Base-by-base conservation (phyloP, 148 eudicot species). In the Rhododendron ferrugineum region DNA sequence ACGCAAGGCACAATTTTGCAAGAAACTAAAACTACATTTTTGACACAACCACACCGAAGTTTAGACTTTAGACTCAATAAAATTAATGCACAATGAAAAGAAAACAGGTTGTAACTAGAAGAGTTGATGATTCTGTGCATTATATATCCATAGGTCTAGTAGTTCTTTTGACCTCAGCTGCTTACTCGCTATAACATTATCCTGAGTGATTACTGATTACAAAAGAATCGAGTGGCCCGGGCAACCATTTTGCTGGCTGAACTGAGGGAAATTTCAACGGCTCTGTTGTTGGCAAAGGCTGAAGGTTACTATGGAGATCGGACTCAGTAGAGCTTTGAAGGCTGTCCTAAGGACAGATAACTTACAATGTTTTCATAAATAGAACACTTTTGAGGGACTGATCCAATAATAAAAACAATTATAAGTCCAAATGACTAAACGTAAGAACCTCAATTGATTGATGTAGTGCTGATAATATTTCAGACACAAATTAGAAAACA, bases 371-470 rank as follows among this genome's bases (percentile, higher is more conserved):
- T 3, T 30, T 28, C 20, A 15, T 70, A 70, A 32, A 14, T 70
- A 70, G 18, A 37, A 28, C 30, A 40, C 52, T 62, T 32, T 30
- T 62, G 6, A 62, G 7, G 26, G 40, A 16, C 34, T 46, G 23
- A 37, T 36, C 32, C 20, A 2, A 23, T 32, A 42, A 20, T 14
- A n/a, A 36, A 68, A 68, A 40, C 23, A 42, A 42, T 26, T 46
- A 30, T 46, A 82, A 82, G 74, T 62, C 20, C 15, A 82, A 82
- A 81, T n/a, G 74, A 42, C n/a, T n/a, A 66, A 15, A 64, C n/a
- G 6, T 26, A 26, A 36, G 18, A 82, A 62, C 20, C 46, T 81
- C 32, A 81, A 20, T 22, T 34, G 30, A 42, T 46, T 44, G 58
- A 30, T 70, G 28, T 0, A 4, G 62, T 23, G 80, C 52, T 36